Evolutionary conservation across 2,329 filamentous ascomycete species (phyloP).

Genomic region (Epichloe uncinata): DNA sequence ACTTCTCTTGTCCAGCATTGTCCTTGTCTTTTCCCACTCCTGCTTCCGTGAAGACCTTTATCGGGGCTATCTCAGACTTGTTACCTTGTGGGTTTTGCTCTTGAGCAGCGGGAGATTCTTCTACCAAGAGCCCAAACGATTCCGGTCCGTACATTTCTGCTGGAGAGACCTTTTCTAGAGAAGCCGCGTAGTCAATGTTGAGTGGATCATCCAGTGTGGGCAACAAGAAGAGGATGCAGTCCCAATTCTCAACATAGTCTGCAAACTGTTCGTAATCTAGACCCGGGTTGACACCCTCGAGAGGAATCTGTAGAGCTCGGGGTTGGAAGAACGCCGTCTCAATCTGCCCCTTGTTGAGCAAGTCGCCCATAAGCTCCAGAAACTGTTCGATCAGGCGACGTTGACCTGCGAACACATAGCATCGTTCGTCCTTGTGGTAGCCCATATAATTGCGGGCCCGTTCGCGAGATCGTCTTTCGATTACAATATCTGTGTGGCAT

Average conservation of each 20-base stretch:
- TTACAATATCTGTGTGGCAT: not conserved
- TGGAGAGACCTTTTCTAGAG: not conserved
- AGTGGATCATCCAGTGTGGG: not conserved
- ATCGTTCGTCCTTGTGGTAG: constrained; percentile 1
- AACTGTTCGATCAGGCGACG: constrained; percentile 5
- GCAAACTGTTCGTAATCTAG: constrained; percentile 3
- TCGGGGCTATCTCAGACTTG: not conserved
- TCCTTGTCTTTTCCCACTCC: too few species aligned
- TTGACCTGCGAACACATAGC: constrained; percentile 8
- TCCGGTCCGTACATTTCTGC: not conserved
- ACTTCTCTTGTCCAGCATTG: not conserved
- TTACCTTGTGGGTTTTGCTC: not conserved
- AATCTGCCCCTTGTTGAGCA: not conserved
- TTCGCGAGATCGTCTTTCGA: not conserved
- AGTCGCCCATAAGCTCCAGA: not conserved
- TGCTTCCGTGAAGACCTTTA: not conserved
- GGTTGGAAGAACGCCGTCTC: not conserved
- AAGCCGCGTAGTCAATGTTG: not conserved
- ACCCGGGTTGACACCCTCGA: not conserved
- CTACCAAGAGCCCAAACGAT: not conserved
- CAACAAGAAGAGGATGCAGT: not conserved
- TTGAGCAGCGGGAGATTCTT: not conserved
- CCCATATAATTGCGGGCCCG: constrained; percentile 4
- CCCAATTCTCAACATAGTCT: not conserved
- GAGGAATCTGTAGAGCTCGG: not conserved